Evolutionary conservation across 2,329 filamentous ascomycete genomes (phyloP).

Genomic region (Apiospora hydei): DNA sequence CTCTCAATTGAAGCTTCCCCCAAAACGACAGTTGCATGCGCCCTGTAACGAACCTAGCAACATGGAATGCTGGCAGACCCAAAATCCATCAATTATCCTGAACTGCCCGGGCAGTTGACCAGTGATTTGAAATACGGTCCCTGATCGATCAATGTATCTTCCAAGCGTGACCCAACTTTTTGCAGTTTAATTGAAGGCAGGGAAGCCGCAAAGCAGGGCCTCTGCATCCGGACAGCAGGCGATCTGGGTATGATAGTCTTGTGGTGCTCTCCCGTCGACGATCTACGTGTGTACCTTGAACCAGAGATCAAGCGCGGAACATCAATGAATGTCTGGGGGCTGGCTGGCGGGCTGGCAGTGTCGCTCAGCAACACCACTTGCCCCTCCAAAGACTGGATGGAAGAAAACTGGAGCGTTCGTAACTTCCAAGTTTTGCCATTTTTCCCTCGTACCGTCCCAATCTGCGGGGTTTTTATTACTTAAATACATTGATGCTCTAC

Average conservation of each 20-base stretch:
- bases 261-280: neutral
- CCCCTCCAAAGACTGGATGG: neutral
- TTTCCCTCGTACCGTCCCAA: neutral
- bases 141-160: no score
- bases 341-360: neutral
- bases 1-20: neutral
- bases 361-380: neutral
- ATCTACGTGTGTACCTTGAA: neutral
- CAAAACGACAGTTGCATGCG: constrained; percentile 19
- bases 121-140: neutral
- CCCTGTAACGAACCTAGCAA: neutral
- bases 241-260: neutral
- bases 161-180: neutral
- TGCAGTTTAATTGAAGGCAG: neutral
- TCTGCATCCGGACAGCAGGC: no score
- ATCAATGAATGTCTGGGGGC: neutral
- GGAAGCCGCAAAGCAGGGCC: neutral
- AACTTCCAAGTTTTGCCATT: constrained; percentile 8
- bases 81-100: neutral
- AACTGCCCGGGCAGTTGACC: neutral
- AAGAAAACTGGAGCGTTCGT: neutral
- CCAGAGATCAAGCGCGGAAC: neutral
- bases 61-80: neutral
- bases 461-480: constrained; percentile 11
- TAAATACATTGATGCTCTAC: neutral